A percentile compares a stretch with the other conserved stretches of the same genome.
Conservation (phyloP, 2,329 filamentous ascomycete species). For the Knufia fluminis region DNA sequence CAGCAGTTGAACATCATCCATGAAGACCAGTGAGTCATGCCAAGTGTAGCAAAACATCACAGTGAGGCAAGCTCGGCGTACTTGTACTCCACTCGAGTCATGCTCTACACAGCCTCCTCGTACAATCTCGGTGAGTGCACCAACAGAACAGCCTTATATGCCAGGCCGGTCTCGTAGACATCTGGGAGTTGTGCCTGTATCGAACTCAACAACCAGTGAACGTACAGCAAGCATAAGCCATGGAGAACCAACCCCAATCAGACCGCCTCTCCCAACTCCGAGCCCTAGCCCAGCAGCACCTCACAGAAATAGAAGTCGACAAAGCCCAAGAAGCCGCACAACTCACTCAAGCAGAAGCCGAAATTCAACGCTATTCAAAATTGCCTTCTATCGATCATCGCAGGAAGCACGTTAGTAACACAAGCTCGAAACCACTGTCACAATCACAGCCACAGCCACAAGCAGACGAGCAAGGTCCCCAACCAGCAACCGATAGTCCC, state of each 20-base stretch:
- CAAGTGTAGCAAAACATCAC: background rate
- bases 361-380: conserved; percentile 6
- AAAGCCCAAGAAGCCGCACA: background rate
- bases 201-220: background rate
- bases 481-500: background rate
- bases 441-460: background rate
- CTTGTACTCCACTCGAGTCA: too few relatives aligned
- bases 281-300: conserved; percentile 7
- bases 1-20: background rate
- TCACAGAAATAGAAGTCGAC: conserved; percentile 6
- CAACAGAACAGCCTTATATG: background rate
- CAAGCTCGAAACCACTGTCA: background rate
- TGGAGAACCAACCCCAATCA: conserved; percentile 1
- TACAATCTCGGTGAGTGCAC: background rate
- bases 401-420: background rate
- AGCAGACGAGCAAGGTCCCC: background rate
- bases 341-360: conserved; percentile 4
- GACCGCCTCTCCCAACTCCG: conserved; percentile 4
- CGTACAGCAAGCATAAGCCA: background rate
- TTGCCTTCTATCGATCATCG: conserved; percentile 4
- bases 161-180: too few relatives aligned
- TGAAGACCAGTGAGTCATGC: background rate
- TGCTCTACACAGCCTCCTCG: background rate
- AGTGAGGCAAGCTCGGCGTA: too few relatives aligned
- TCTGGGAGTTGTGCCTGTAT: too few relatives aligned